Percentiles rank a stretch among this genome's conserved stretches.
Evolutionary conservation across 2,329 filamentous ascomycete genomes (phyloP).

Genomic region (Xylaria sp.): DNA sequence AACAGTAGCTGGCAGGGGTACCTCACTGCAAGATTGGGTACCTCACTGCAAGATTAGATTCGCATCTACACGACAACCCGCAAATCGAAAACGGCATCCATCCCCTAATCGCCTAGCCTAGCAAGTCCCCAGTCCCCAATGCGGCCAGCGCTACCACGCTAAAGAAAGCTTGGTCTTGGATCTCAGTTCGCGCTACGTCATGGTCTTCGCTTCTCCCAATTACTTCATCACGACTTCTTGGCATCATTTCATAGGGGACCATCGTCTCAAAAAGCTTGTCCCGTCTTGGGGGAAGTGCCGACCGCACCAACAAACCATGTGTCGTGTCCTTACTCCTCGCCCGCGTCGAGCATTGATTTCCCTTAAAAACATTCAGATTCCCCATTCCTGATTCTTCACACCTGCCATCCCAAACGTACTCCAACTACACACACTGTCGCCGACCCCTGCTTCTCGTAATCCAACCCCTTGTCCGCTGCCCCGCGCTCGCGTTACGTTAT

Average conservation of each 20-base stretch:
- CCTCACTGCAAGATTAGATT: neutral
- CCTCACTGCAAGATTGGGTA: neutral
- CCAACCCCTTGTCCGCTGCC: constrained; percentile 15
- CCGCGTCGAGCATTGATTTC: neutral
- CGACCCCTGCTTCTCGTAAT: constrained; percentile 24
- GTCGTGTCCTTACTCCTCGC: neutral
- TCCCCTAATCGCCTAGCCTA: neutral
- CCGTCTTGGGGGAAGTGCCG: constrained; percentile 22
- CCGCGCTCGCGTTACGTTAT: constrained; percentile 49
- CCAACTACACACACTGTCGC: neutral
- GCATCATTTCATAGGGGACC: constrained; percentile 14
- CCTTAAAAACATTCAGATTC: constrained; percentile 7
- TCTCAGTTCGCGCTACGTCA: constrained; percentile 25
- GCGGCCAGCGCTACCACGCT: neutral
- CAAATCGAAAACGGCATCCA: neutral
- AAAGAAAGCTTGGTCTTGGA: constrained; percentile 20
- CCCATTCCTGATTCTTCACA: neutral
- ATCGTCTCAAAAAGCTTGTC: constrained; percentile 8
- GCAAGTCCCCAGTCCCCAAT: no score
- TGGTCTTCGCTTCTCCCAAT: neutral
- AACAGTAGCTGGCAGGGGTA: neutral
- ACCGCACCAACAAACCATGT: neutral
- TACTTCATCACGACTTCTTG: constrained; percentile 5
- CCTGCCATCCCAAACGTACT: constrained; percentile 13
- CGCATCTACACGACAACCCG: neutral